Percentiles rank a stretch among this genome's conserved stretches.
Conservation (phyloP, 129 eudicot species). For the Saussurea involucrata region DNA sequence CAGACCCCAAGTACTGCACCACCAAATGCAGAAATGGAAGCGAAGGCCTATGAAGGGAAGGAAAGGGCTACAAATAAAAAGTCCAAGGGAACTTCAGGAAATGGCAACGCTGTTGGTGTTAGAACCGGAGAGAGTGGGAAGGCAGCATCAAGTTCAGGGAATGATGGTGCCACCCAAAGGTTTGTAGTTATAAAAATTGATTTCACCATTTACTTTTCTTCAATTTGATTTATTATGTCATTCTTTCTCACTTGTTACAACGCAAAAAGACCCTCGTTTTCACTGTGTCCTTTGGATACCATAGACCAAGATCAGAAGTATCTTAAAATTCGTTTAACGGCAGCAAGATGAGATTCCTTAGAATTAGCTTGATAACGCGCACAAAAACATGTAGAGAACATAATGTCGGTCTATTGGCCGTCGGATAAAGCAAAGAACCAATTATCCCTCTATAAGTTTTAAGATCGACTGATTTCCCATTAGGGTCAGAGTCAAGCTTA, state of each 20-base stretch:
- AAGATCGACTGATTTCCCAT: no score
- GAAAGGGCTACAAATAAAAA: slow-evolving; percentile 49
- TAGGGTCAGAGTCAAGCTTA: no score
- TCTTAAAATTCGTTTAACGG: no score
- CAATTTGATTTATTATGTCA: not conserved
- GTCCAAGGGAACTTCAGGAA: slow-evolving; percentile 66
- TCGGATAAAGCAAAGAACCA: no score
- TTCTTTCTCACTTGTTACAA: not conserved
- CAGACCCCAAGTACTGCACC: slow-evolving; percentile 48
- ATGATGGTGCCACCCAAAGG: slow-evolving; percentile 95
- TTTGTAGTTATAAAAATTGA: slow-evolving; percentile 14
- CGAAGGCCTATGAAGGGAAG: slow-evolving; percentile 48
- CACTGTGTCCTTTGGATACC: no score
- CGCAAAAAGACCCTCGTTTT: not conserved
- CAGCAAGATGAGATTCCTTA: no score
- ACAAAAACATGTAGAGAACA: no score
- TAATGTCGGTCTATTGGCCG: no score
- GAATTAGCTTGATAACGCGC: no score
- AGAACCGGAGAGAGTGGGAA: slow-evolving; percentile 68
- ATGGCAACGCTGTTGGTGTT: slow-evolving; percentile 35
- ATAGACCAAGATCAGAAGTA: no score
- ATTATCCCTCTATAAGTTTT: no score
- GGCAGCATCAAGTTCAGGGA: slow-evolving; percentile 91
- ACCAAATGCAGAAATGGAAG: slow-evolving; percentile 54
- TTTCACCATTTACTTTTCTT: not conserved